Conservation (phyloP, 2,329 filamentous ascomycete species). For the Fusarium albosuccineum region DNA sequence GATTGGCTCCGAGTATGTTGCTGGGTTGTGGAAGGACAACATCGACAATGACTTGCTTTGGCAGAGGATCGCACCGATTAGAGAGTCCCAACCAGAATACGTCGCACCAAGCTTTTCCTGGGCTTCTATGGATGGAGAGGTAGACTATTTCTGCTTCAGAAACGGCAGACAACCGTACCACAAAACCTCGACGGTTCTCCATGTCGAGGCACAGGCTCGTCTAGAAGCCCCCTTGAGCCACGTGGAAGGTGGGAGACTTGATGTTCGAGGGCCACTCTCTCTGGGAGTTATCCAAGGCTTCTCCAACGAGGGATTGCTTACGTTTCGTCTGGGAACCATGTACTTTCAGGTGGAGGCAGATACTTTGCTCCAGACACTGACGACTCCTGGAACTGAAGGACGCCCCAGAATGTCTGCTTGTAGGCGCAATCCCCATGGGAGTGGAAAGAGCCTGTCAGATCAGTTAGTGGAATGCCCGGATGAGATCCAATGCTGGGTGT, state of each 20-base stretch:
- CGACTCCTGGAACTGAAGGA: background rate
- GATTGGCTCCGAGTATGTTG: conserved; percentile 43
- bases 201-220: conserved; percentile 8
- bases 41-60: conserved; percentile 43
- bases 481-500: conserved; percentile 29
- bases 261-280: conserved; percentile 22
- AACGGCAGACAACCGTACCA: conserved; percentile 34
- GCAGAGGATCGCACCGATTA: background rate
- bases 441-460: background rate
- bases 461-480: background rate
- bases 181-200: conserved; percentile 23
- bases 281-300: conserved; percentile 12
- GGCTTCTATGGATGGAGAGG: conserved; percentile 40
- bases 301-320: conserved; percentile 9
- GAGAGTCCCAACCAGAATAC: background rate
- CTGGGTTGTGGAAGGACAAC: conserved; percentile 48
- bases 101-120: conserved; percentile 44
- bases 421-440: conserved; percentile 9
- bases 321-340: background rate
- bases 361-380: conserved; percentile 22
- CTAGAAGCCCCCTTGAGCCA: conserved; percentile 30
- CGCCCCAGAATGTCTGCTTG: conserved; percentile 20
- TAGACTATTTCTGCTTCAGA: conserved; percentile 44
- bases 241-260: conserved; percentile 20
- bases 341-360: conserved; percentile 14